phyloP scores from a whole-genome alignment of 2,329 filamentous ascomycete species.

The Colletotrichum incanum region DNA sequence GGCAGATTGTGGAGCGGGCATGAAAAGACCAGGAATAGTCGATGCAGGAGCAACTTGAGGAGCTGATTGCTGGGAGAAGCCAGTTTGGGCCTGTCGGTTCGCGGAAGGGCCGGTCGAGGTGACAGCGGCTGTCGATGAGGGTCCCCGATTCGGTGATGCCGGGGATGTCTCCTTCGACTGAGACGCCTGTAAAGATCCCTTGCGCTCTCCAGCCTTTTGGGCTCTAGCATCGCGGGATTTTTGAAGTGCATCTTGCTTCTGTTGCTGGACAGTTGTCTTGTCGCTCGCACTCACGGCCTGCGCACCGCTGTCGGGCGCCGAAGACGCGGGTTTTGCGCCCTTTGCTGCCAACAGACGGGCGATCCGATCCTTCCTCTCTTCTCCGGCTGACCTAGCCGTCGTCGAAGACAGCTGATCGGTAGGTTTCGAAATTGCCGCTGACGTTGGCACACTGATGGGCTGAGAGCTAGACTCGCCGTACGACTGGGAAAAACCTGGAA shows the following conservation, averaged over 20 bases:
- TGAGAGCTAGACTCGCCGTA: constrained; percentile 7
- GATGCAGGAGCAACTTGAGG: constrained; percentile 31
- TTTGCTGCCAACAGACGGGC: constrained; percentile 83
- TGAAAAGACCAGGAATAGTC: constrained; percentile 57
- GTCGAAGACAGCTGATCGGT: constrained; percentile 11
- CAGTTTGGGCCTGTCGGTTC: neutral
- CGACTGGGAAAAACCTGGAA: constrained; percentile 11
- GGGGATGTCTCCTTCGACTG: constrained; percentile 27
- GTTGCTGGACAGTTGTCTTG: constrained; percentile 81
- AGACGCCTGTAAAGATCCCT: constrained; percentile 26
- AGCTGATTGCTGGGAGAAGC: constrained; percentile 1
- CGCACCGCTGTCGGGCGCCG: constrained; percentile 28
- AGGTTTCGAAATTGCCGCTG: constrained; percentile 4
- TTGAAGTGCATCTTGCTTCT: constrained; percentile 84
- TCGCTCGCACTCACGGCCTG: constrained; percentile 63
- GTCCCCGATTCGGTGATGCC: neutral
- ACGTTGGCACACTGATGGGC: neutral
- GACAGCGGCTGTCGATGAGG: constrained; percentile 2
- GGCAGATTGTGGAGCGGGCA: constrained; percentile 51
- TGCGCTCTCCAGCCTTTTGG: constrained; percentile 51
- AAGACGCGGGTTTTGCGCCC: constrained; percentile 64
- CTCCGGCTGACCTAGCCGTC: constrained; percentile 55
- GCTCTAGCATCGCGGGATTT: constrained; percentile 66
- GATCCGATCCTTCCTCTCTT: constrained; percentile 83
- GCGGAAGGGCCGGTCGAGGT: neutral